Evolutionary conservation across 305 asterid species (phyloP), one percentile per base, ranked within the genome.

Genomic region (Rubia peregrina): DNA sequence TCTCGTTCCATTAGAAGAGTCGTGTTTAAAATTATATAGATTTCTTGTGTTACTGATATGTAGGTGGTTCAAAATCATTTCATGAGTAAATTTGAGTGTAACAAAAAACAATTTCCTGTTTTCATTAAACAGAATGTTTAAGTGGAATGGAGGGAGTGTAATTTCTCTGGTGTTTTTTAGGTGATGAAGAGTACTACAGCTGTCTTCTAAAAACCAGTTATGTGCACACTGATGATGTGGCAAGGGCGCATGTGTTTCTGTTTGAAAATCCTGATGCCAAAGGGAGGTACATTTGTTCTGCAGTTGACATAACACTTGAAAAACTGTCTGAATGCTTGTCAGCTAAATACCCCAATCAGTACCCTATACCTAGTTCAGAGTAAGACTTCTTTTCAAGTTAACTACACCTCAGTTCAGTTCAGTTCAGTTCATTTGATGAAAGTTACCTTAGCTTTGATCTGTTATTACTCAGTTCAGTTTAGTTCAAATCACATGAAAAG

Each of bases 151-250:
- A 2, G 1, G 5, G 33, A 19, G 10, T 21, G 10, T 9, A 22
- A 22, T 21, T 59, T 9, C 22, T 22, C 38, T 51, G n/a, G 6
- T n/a, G 21, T 49, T 59, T 59, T 6, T 42, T 61, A 83, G 89
- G 89, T 40, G 65, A 80, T 41, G 63, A 73, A 72, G 75, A 69
- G 16, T 2, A 30, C 14, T 85, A 78, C 63, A 74, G 49, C 62
- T 33, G 14, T n/a, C 69, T 72, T 1, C 17, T 6, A 2, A 43
- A 3, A 7, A 61, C 71, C 9, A 40, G 74, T 57, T 68, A 80
- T 11, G 91, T 85, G 61, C 95, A 88, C 71, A 68, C 72, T 0
- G 91, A 86, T 10, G 95, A 88, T 36, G 82, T 83, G 22, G 86
- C 85, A 0, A 76, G 74, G 12, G 90, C 90, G 6, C 90, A 88